Evolutionary conservation across 176 grass and related monocot genomes (phyloP), one percentile per base, ranked within the genome.

Genomic region (Puya raimondii): DNA sequence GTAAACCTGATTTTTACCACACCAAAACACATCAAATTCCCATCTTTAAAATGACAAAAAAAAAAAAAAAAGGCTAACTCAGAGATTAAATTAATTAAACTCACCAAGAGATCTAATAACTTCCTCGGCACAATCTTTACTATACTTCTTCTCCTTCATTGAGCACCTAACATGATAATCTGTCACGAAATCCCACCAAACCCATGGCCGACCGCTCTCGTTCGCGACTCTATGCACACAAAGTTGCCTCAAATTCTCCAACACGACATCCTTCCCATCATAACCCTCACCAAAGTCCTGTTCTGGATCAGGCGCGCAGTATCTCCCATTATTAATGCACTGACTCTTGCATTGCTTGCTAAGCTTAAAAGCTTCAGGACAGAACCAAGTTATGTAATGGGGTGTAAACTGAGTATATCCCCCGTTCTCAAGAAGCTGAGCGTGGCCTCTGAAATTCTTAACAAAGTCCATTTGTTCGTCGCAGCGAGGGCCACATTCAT

Each of bases 371-470:
- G 77, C 76, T 1, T 82, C 73, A 0, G 86, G 92, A 79, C 88
- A 96, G 78, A 78, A 96, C 92, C 85, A 96, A 65, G 92, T 96
- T 69, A 96, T 89, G 77, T 96, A 96, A 81, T 87, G 92, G 27
- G 92, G 92, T 0, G 88, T 96, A 76, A 96, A 96, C 4, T 67
- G 65, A 53, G 92, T 79, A 78, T 85, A 82, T 2, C 83, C 81
- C 13, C 70, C 67, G 59, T 78, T 86, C 73, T 96, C 92, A 74
- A 96, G 86, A 33, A 89, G 73, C 76, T 96, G 88, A 4, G 88
- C 92, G 71, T 96, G 85, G 4, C 92, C 92, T 0, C 78, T 85
- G 76, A 91, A 96, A 26, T 80, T 78, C 16, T 74, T 47, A 6
- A 85, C 88, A 49, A 96, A 96, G 0, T 80, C 58, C 83, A 25